Evolutionary conservation across 768 basidiomycete species (phyloP), one percentile per base, ranked within the genome.

Genomic region (Amanita muscaria): DNA sequence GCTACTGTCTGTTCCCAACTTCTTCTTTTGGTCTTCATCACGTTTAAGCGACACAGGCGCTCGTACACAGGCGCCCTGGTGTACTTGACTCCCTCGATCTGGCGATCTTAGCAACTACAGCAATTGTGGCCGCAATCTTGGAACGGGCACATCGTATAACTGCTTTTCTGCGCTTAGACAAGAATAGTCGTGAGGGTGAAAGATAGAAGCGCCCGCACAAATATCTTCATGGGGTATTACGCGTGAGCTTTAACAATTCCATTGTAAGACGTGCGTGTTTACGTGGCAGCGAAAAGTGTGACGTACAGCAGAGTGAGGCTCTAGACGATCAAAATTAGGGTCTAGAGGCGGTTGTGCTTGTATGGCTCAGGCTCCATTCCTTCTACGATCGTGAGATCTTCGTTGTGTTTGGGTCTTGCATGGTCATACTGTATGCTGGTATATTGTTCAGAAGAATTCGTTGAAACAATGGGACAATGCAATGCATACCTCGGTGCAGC

Each of bases 91-190:
- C 80, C 83, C 2, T 89, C n/a, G n/a, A n/a, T n/a, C n/a, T n/a
- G n/a, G n/a, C 83, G 16, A 91, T 78, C 60, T 94, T 89, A 2
- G 92, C 94, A 12, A 98, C 80, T 4, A 98, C 93, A 2, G 90
- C 94, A 37, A 98, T 88, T 5, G 92, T 93, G 32, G 97, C 75
- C 87, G n/a, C 90, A 98, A 61, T 98, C 96, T 2, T 5, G 78
- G 77, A 1, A 97, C 82, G 8, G 94, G 93, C 1, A 98, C 77
- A 36, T 97, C 92, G 59, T 91, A 94, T 14, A 79, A 82, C 46
- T 85, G 80, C 51, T 86, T 83, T 56, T 87, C 79, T 0, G 83
- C 78, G 10, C 81, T 72, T 1, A 85, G 75, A 8, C 86, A 79
- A 33, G 91, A 72, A 99, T 29, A 99, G 69, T 15, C 71, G 79